A percentile compares a stretch with the other conserved stretches of the same genome.
These are phyloP conservation scores for Mortierella hygrophila DNA, from an alignment of 192 early-diverging fungal genomes.

Conservation along the genomic window DNA sequence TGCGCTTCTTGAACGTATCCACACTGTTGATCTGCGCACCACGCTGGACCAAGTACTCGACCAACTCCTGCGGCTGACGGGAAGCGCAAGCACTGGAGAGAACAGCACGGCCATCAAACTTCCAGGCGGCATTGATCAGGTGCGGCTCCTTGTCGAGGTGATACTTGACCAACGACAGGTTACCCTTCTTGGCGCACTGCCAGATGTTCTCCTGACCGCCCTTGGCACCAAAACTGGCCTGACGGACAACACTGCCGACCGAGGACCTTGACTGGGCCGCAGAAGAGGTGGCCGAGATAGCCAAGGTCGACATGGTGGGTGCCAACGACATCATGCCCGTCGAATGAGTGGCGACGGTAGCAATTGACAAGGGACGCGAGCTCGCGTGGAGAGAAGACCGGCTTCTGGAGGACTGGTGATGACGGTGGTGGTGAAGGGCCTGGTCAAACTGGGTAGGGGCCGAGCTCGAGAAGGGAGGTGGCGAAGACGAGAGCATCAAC, in stretches of 20 bases:
- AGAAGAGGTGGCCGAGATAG: conserved; percentile 39
- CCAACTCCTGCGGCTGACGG: conserved; percentile 38
- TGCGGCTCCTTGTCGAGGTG: conserved; percentile 38
- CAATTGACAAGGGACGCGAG: conserved; percentile 33
- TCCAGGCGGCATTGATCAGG: conserved; percentile 44
- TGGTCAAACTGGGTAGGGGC: neutral
- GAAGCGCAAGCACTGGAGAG: conserved; percentile 54
- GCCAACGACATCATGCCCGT: conserved; percentile 50
- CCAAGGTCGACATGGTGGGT: conserved; percentile 51
- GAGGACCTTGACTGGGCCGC: conserved; percentile 14
- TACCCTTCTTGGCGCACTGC: conserved; percentile 52
- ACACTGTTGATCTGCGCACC: conserved; percentile 50
- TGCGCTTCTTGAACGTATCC: conserved; percentile 45
- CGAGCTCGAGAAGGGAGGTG: neutral
- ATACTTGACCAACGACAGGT: conserved; percentile 18
- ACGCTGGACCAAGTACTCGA: conserved; percentile 46
- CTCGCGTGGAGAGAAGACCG: neutral
- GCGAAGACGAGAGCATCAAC: neutral
- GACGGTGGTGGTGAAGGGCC: neutral
- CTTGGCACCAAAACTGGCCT: conserved; percentile 6
- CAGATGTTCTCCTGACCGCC: conserved; percentile 51
- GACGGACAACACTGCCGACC: neutral
- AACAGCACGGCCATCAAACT: conserved; percentile 51
- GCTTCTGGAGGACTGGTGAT: neutral
- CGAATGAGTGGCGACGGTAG: conserved; percentile 29